These are phyloP conservation scores for Didymella pinodella DNA, from an alignment of 2,329 filamentous ascomycete genomes.

Conservation along the genomic window DNA sequence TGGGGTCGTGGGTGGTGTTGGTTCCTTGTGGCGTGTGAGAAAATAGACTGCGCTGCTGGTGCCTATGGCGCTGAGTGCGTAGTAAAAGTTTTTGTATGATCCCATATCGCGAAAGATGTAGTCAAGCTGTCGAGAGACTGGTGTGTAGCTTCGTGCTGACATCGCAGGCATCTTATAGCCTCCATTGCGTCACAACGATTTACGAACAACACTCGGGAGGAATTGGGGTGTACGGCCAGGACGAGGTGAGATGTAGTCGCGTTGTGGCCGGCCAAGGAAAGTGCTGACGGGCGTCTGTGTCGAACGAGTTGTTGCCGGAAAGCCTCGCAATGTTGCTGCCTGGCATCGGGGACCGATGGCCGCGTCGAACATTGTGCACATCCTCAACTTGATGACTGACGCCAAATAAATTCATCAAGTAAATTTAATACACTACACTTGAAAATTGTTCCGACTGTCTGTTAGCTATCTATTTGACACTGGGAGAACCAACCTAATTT, in stretches of 20 bases:
- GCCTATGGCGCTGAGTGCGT: slow-evolving; percentile 1
- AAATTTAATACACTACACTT: too few relatives aligned
- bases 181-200: neutral
- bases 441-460: too few relatives aligned
- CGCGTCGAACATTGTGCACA: neutral
- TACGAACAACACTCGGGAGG: neutral
- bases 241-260: neutral
- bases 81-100: neutral
- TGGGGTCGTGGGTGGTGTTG: neutral
- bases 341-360: slow-evolving; percentile 1
- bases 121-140: neutral
- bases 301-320: slow-evolving; percentile 1
- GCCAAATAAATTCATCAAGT: too few relatives aligned
- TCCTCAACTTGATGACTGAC: too few relatives aligned
- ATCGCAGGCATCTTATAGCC: neutral
- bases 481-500: too few relatives aligned
- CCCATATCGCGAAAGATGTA: neutral
- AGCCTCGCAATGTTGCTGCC: neutral
- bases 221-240: neutral
- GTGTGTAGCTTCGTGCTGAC: neutral
- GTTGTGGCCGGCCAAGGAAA: neutral
- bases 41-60: slow-evolving; percentile 1
- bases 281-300: slow-evolving; percentile 9
- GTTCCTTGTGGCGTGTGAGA: neutral
- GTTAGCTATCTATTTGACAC: too few relatives aligned